These are phyloP conservation scores for Termitomyces sp. DNA, from an alignment of 768 basidiomycete species.

Conservation along the genomic window DNA sequence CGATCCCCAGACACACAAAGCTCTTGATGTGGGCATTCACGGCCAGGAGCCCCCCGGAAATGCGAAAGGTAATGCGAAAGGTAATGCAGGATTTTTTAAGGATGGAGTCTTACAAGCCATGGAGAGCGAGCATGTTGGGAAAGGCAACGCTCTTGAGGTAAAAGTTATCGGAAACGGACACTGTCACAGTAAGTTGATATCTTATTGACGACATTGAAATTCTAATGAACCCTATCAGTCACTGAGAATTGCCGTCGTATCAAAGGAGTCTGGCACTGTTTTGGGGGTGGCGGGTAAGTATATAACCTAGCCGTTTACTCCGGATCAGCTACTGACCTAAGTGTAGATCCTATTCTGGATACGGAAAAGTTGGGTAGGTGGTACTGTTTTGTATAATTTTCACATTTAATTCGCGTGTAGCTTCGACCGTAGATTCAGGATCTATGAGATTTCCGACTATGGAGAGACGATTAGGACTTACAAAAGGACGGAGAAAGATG, in stretches of 20 bases:
- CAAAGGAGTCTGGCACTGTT: slow-evolving; percentile 87
- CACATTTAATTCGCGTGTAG: slow-evolving; percentile 26
- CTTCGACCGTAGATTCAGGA: slow-evolving; percentile 87
- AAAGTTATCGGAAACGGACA: slow-evolving; percentile 92
- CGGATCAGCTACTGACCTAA: background rate
- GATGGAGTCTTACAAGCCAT: slow-evolving; percentile 69
- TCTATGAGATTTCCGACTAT: slow-evolving; percentile 83
- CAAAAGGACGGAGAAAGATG: slow-evolving; percentile 73
- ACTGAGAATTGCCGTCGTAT: slow-evolving; percentile 87
- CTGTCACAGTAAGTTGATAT: slow-evolving; percentile 58
- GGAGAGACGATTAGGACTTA: slow-evolving; percentile 90
- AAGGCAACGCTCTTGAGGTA: slow-evolving; percentile 54
- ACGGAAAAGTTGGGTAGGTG: slow-evolving; percentile 67
- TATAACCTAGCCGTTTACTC: background rate
- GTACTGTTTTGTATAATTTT: background rate
- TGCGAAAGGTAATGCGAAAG: slow-evolving; percentile 60
- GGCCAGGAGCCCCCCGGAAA: slow-evolving; percentile 55
- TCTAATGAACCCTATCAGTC: slow-evolving; percentile 34
- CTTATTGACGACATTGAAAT: background rate
- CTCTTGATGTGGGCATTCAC: slow-evolving; percentile 65
- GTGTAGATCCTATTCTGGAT: slow-evolving; percentile 73
- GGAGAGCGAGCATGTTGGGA: slow-evolving; percentile 61
- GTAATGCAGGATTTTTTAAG: slow-evolving; percentile 78
- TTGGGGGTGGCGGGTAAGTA: slow-evolving; percentile 75
- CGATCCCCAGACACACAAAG: slow-evolving; percentile 50